Conservation (phyloP, 208 protist species). For the Porcisia deanei region DNA sequence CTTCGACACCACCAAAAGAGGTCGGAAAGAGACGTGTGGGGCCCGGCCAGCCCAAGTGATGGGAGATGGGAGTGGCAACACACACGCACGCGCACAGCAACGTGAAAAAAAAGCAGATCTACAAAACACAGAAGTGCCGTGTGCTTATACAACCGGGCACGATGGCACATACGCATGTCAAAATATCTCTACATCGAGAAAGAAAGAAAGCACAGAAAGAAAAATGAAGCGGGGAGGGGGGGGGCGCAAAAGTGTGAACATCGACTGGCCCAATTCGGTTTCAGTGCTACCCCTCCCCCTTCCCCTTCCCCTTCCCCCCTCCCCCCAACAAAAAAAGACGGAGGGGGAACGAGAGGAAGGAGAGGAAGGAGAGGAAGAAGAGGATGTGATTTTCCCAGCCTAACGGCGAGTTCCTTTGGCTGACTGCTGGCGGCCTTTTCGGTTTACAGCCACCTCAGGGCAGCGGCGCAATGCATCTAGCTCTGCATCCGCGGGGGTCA, state of each 20-base stretch:
- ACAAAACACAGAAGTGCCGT: neutral
- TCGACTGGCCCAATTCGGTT: neutral
- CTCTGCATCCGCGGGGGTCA: slow-evolving; percentile 21
- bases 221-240: neutral
- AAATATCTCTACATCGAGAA: slow-evolving; percentile 2
- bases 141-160: neutral
- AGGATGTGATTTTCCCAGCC: neutral
- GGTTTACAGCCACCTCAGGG: neutral
- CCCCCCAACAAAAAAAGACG: no score
- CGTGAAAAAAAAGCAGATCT: neutral
- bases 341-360: no score
- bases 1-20: neutral
- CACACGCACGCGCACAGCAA: neutral
- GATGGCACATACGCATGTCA: neutral
- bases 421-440: slow-evolving; percentile 21
- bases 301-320: no score
- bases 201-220: neutral
- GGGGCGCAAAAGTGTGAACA: neutral
- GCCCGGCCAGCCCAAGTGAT: neutral
- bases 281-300: no score
- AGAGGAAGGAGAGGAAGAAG: no score
- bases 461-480: slow-evolving; percentile 24
- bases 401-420: slow-evolving; percentile 14
- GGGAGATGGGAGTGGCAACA: neutral
- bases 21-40: neutral